phyloP scores from a whole-genome alignment of 768 basidiomycete species.

The Clitopilus passeckerianus region DNA sequence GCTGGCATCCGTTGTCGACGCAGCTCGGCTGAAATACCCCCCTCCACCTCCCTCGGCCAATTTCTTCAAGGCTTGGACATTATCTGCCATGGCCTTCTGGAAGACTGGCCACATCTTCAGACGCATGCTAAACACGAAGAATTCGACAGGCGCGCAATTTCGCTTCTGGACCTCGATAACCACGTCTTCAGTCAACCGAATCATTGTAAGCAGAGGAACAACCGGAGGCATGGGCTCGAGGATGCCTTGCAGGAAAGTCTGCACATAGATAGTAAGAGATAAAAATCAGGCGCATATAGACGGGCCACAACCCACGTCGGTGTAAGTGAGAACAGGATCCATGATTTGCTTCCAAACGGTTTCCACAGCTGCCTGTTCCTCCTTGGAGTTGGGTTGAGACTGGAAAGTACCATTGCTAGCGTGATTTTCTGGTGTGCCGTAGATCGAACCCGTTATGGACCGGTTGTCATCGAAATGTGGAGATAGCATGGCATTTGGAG shows the following conservation, averaged over 20 bases:
- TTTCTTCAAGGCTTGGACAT: slow-evolving; percentile 79
- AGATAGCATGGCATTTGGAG: slow-evolving; percentile 35
- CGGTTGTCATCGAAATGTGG: slow-evolving; percentile 39
- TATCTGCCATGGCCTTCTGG: slow-evolving; percentile 81
- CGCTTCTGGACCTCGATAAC: slow-evolving; percentile 72
- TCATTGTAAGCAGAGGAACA: slow-evolving; percentile 82
- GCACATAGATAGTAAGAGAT: slow-evolving; percentile 1
- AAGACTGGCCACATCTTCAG: slow-evolving; percentile 93
- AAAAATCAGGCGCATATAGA: background rate
- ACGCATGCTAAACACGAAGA: slow-evolving; percentile 75
- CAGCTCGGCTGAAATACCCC: slow-evolving; percentile 59
- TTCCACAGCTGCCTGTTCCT: slow-evolving; percentile 55
- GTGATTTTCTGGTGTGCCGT: slow-evolving; percentile 28
- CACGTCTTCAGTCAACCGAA: slow-evolving; percentile 82
- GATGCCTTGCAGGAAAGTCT: slow-evolving; percentile 67
- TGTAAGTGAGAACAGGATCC: slow-evolving; percentile 87
- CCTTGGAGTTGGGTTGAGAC: slow-evolving; percentile 39
- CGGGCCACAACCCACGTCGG: slow-evolving; percentile 46
- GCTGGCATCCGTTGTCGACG: slow-evolving; percentile 60
- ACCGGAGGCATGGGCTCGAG: slow-evolving; percentile 74
- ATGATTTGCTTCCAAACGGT: slow-evolving; percentile 88
- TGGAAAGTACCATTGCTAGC: slow-evolving; percentile 28
- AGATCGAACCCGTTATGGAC: slow-evolving; percentile 49
- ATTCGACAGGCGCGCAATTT: slow-evolving; percentile 74
- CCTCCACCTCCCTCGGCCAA: slow-evolving; percentile 67